Conservation (phyloP, 352 stramenopile genomes). For the Thalassiosira mediterranea region DNA sequence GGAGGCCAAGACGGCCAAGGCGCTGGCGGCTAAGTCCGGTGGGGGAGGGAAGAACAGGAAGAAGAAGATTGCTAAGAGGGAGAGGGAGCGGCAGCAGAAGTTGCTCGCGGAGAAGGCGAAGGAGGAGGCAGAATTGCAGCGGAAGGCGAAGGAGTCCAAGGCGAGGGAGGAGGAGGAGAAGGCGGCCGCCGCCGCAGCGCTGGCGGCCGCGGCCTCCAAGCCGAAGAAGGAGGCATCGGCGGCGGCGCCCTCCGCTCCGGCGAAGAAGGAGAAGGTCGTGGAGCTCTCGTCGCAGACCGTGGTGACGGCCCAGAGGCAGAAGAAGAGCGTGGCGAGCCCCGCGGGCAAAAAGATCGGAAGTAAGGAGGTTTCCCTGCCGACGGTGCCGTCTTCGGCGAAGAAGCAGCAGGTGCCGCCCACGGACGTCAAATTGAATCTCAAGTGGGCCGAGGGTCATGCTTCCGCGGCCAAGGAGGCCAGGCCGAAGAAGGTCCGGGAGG, state of each 20-base stretch:
- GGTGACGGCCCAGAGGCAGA: conserved; percentile 26
- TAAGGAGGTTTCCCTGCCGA: conserved; percentile 12
- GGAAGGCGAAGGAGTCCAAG: conserved; percentile 38
- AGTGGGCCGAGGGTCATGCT: conserved; percentile 33
- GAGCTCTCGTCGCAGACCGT: conserved; percentile 33
- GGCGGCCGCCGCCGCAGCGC: conserved; percentile 4
- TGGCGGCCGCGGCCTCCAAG: conserved; percentile 14
- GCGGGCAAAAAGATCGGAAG: conserved; percentile 8
- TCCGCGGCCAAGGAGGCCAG: conserved; percentile 31
- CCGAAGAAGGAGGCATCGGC: conserved; percentile 16
- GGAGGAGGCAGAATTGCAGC: conserved; percentile 46
- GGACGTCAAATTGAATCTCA: conserved; percentile 35
- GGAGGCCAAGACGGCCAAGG: conserved; percentile 61
- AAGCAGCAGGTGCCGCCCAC: conserved; percentile 16
- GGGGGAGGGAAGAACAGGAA: conserved; percentile 62
- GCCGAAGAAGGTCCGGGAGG: conserved; percentile 40
- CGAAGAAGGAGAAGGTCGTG: conserved; percentile 54
- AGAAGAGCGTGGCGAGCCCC: conserved; percentile 4
- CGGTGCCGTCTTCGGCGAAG: conserved; percentile 1
- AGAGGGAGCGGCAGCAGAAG: conserved; percentile 67
- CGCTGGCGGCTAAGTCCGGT: conserved; percentile 44
- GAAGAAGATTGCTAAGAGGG: conserved; percentile 81
- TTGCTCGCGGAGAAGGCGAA: conserved; percentile 58
- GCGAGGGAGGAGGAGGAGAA: conserved; percentile 22
- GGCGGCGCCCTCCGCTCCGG: too few relatives aligned